Percentiles rank a stretch among this genome's conserved stretches.
phyloP scores from a whole-genome alignment of 2,329 filamentous ascomycete species.

The Fusarium foetens region DNA sequence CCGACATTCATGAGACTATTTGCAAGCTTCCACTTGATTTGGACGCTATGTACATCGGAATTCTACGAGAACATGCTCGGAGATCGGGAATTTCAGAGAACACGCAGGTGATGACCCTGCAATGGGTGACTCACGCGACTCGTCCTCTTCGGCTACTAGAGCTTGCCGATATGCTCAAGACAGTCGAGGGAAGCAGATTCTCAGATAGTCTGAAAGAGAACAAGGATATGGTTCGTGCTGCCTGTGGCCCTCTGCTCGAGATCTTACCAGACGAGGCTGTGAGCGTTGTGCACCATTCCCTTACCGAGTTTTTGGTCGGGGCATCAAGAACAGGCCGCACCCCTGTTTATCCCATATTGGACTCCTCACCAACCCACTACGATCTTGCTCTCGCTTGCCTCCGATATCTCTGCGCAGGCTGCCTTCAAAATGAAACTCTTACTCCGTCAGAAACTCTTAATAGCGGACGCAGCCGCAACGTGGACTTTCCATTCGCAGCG shows the following conservation, averaged over 20 bases:
- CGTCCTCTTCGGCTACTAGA: conserved; percentile 35
- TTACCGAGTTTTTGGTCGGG: conserved; percentile 34
- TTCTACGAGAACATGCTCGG: conserved; percentile 25
- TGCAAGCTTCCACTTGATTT: conserved; percentile 23
- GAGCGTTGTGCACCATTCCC: conserved; percentile 36
- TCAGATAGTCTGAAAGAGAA: conserved; percentile 11
- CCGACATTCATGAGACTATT: not conserved
- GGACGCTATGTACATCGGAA: conserved; percentile 24
- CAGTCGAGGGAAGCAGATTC: not conserved
- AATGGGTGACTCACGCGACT: conserved; percentile 29
- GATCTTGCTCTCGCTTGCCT: conserved; percentile 31
- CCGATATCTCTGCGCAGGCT: conserved; percentile 23
- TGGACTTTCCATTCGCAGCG: conserved; percentile 23
- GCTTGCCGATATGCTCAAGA: conserved; percentile 34
- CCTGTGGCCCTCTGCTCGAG: conserved; percentile 35
- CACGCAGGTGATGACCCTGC: conserved; percentile 30
- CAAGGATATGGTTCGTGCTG: conserved; percentile 28
- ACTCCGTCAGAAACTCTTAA: not conserved
- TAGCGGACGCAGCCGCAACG: not conserved
- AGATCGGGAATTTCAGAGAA: conserved; percentile 22
- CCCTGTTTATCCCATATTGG: conserved; percentile 20
- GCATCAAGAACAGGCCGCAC: not conserved
- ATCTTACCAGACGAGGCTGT: conserved; percentile 35
- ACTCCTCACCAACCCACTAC: conserved; percentile 17
- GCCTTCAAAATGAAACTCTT: not conserved